Evolutionary conservation across 768 basidiomycete species (phyloP).

Genomic region (Collybia sp.): DNA sequence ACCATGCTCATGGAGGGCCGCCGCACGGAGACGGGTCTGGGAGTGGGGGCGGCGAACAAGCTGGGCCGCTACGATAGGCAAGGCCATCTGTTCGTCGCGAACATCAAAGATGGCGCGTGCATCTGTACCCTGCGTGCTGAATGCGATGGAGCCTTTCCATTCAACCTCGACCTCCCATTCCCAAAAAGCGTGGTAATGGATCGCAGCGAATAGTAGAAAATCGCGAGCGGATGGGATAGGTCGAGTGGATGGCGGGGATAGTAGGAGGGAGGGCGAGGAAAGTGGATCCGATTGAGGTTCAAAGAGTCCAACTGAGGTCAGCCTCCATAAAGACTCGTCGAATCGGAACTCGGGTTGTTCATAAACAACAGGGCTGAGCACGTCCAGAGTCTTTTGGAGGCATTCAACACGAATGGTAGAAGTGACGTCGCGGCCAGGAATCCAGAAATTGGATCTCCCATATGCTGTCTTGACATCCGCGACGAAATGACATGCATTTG

Average conservation of each 20-base stretch:
- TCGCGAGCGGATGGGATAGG: conserved; percentile 12
- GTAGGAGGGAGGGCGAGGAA: background rate
- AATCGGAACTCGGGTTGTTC: background rate
- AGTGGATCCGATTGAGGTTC: background rate
- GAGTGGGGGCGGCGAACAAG: conserved; percentile 19
- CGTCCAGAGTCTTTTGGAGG: conserved; percentile 9
- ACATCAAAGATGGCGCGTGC: conserved; percentile 13
- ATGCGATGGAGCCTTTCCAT: conserved; percentile 7
- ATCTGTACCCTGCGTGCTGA: conserved; percentile 12
- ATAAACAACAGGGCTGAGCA: conserved; percentile 6
- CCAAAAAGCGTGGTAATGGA: conserved; percentile 17
- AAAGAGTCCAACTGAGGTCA: conserved; percentile 10
- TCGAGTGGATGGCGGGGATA: background rate
- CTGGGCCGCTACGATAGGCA: conserved; percentile 16
- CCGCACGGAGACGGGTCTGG: conserved; percentile 13
- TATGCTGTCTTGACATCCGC: conserved; percentile 14
- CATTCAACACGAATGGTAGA: conserved; percentile 11
- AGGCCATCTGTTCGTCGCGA: conserved; percentile 11
- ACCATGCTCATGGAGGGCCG: conserved; percentile 5
- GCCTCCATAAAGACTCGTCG: conserved; percentile 7
- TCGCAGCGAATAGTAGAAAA: conserved; percentile 18
- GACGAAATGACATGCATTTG: conserved; percentile 21
- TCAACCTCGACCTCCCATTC: conserved; percentile 15
- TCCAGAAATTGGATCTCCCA: conserved; percentile 21
- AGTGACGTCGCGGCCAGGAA: conserved; percentile 13